Evolutionary conservation across 2,329 filamentous ascomycete species (phyloP).

Genomic region (Thelonectria discophora): DNA sequence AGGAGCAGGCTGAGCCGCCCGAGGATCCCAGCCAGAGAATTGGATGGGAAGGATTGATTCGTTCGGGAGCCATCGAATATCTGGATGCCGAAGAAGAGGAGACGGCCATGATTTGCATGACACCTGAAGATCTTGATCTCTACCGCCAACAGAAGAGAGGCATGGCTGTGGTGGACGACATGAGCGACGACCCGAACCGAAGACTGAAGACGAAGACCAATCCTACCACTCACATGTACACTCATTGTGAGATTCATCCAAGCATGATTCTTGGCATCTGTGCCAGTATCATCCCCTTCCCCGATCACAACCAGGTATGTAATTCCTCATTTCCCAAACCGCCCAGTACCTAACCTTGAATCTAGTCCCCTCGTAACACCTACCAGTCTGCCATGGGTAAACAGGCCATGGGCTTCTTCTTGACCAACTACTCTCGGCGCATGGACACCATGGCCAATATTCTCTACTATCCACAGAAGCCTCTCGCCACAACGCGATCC

Average conservation of each 20-base stretch:
- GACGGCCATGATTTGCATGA: constrained; percentile 99
- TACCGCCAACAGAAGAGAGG: constrained; percentile 76
- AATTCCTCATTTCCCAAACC: neutral
- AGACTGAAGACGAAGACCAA: constrained; percentile 90
- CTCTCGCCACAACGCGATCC: constrained; percentile 91
- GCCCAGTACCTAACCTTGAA: constrained; percentile 17
- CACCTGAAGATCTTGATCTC: constrained; percentile 89
- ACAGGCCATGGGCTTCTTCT: constrained; percentile 98
- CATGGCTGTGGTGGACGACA: constrained; percentile 69
- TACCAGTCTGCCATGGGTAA: constrained; percentile 99
- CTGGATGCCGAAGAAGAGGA: constrained; percentile 98
- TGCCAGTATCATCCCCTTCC: constrained; percentile 99
- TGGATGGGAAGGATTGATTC: constrained; percentile 88
- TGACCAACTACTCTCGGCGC: constrained; percentile 94
- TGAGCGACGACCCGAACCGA: constrained; percentile 75
- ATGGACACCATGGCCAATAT: constrained; percentile 99
- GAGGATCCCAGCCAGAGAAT: constrained; percentile 70
- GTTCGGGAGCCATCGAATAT: constrained; percentile 90
- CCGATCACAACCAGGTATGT: constrained; percentile 90
- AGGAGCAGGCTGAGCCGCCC: constrained; percentile 74
- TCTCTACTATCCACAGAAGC: constrained; percentile 98
- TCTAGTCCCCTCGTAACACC: constrained; percentile 92
- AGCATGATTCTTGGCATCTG: constrained; percentile 99
- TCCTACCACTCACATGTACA: constrained; percentile 88
- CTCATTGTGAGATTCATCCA: constrained; percentile 98